These are phyloP conservation scores for Solanum chiquidenum DNA, from an alignment of 257 asterid genomes.

Conservation along the genomic window DNA sequence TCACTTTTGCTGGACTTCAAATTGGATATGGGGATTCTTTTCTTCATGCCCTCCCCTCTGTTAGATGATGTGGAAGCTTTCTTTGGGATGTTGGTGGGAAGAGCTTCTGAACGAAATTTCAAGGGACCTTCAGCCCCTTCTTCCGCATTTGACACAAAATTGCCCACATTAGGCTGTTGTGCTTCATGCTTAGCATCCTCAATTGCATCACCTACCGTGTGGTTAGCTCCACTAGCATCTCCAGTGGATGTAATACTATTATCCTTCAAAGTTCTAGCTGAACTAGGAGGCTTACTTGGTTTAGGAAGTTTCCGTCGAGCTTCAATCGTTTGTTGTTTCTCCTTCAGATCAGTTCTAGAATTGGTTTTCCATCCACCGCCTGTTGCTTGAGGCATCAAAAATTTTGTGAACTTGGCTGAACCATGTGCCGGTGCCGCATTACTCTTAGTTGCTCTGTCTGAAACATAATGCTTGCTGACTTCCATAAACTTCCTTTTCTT, in stretches of 20 bases:
- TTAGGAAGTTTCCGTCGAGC: constrained; percentile 31
- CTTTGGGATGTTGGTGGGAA: constrained; percentile 27
- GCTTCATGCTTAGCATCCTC: constrained; percentile 46
- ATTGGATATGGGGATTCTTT: constrained; percentile 35
- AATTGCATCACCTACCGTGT: constrained; percentile 15
- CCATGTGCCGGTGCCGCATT: constrained; percentile 34
- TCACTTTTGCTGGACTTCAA: constrained; percentile 35
- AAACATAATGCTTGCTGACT: constrained; percentile 81
- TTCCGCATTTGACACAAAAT: constrained; percentile 30
- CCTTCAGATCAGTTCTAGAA: constrained; percentile 50
- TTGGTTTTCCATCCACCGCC: constrained; percentile 42
- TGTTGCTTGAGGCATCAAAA: constrained; percentile 48
- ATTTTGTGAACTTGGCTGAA: constrained; percentile 46
- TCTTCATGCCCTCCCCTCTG: constrained; percentile 44
- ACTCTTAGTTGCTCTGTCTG: constrained; percentile 39
- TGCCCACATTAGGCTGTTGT: constrained; percentile 25
- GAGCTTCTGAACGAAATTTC: constrained; percentile 41
- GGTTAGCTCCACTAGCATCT: constrained; percentile 24
- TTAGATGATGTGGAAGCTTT: constrained; percentile 29
- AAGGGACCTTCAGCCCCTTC: constrained; percentile 33
- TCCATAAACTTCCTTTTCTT: constrained; percentile 94
- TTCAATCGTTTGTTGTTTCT: constrained; percentile 50
- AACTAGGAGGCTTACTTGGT: constrained; percentile 59
- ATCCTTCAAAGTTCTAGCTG: constrained; percentile 51
- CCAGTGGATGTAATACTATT: constrained; percentile 29